Evolutionary conservation across 2,329 filamentous ascomycete species (phyloP).

Genomic region (Alternaria incomplexa): DNA sequence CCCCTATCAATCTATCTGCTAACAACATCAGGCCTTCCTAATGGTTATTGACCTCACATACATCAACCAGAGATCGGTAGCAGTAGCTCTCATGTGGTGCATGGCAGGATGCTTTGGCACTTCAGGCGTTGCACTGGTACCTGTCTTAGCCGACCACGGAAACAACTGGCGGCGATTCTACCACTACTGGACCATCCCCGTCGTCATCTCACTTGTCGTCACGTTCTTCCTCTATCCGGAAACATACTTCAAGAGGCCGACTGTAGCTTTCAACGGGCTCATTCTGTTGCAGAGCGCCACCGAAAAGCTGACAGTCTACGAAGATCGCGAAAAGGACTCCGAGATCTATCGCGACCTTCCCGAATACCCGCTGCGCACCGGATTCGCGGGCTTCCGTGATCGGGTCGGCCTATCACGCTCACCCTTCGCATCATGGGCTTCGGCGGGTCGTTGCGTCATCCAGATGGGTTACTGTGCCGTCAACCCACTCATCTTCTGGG

Average conservation of each 20-base stretch:
- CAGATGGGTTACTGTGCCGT: conserved; percentile 37
- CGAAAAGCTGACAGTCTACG: conserved; percentile 49
- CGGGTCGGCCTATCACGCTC: conserved; percentile 29
- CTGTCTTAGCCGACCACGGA: conserved; percentile 32
- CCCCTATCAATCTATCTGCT: neutral
- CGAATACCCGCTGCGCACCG: conserved; percentile 14
- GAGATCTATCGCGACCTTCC: conserved; percentile 35
- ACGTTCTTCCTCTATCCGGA: conserved; percentile 46
- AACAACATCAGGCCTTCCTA: conserved; percentile 36
- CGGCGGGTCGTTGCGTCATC: conserved; percentile 29
- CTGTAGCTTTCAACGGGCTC: conserved; percentile 51
- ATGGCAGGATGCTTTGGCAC: conserved; percentile 33
- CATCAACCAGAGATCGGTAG: conserved; percentile 47
- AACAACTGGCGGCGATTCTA: conserved; percentile 46
- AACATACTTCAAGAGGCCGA: conserved; percentile 51
- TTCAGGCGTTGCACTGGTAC: conserved; percentile 31
- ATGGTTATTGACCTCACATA: conserved; percentile 50
- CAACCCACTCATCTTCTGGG: conserved; percentile 44
- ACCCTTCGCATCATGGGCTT: conserved; percentile 32
- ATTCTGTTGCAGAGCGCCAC: conserved; percentile 48
- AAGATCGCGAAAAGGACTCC: conserved; percentile 38
- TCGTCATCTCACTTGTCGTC: conserved; percentile 31
- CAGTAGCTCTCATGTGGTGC: conserved; percentile 47
- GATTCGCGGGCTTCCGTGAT: conserved; percentile 13
- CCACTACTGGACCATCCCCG: conserved; percentile 35